Evolutionary conservation across 805 yeast species (phyloP).

Genomic region (Ogataea haglerorum): DNA sequence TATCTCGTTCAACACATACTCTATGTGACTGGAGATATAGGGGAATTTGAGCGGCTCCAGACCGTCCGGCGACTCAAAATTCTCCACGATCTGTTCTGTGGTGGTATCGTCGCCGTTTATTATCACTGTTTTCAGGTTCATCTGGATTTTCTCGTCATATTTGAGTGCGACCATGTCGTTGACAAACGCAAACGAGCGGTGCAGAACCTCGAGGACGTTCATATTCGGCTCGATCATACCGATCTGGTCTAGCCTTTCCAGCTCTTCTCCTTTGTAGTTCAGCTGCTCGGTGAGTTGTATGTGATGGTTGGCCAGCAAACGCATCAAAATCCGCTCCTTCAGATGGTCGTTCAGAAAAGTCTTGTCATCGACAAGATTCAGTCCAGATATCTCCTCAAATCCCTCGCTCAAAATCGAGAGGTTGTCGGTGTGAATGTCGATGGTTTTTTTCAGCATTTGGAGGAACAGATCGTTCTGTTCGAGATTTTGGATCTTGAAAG

Average conservation of each 20-base stretch:
- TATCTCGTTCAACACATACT: constrained; percentile 82
- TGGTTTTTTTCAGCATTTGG: constrained; percentile 51
- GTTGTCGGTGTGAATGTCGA: constrained; percentile 80
- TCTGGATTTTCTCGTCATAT: constrained; percentile 69
- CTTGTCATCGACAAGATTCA: constrained; percentile 27
- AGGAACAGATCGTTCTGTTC: constrained; percentile 56
- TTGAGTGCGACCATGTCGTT: constrained; percentile 80
- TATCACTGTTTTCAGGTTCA: constrained; percentile 46
- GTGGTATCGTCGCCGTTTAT: constrained; percentile 30
- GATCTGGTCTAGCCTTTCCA: constrained; percentile 41
- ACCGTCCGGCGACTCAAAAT: constrained; percentile 24
- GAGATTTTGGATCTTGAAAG: constrained; percentile 39
- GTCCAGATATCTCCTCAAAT: constrained; percentile 52
- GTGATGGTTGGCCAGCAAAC: constrained; percentile 84
- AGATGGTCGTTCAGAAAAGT: constrained; percentile 70
- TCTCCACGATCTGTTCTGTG: constrained; percentile 32
- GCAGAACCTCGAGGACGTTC: constrained; percentile 60
- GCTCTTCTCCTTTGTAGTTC: constrained; percentile 35
- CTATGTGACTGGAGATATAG: constrained; percentile 82
- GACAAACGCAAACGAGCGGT: constrained; percentile 66
- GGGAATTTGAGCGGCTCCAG: constrained; percentile 52
- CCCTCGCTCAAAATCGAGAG: constrained; percentile 81
- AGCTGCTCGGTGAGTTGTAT: constrained; percentile 50
- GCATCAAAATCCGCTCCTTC: constrained; percentile 80
- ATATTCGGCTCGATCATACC: constrained; percentile 69